Conservation (phyloP, 192 early-diverging fungal genomes). For the Entomortierella parvispora region DNA sequence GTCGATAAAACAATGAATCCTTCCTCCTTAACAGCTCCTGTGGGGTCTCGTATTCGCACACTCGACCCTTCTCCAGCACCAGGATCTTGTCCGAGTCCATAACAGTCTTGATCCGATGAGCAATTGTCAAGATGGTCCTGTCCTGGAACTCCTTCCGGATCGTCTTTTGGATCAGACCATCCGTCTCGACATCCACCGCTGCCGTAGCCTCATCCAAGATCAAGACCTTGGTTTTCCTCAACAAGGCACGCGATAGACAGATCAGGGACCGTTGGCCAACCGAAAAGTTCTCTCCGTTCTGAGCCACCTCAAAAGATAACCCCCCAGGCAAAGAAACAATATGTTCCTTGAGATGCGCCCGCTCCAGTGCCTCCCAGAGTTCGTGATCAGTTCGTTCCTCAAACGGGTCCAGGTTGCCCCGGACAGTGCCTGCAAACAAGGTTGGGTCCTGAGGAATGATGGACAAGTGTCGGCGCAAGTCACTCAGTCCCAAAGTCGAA, state of each 20-base stretch:
- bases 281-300: constrained; percentile 87
- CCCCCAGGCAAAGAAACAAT: constrained; percentile 68
- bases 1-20: constrained; percentile 28
- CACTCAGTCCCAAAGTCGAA: constrained; percentile 63
- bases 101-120: constrained; percentile 88
- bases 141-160: constrained; percentile 80
- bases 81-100: constrained; percentile 85
- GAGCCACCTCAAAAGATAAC: constrained; percentile 73
- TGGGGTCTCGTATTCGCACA: constrained; percentile 64
- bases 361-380: constrained; percentile 76
- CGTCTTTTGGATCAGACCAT: constrained; percentile 85
- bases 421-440: constrained; percentile 70
- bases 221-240: constrained; percentile 65
- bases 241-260: constrained; percentile 75
- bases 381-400: constrained; percentile 53
- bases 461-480: constrained; percentile 68
- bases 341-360: constrained; percentile 71
- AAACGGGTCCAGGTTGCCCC: constrained; percentile 67
- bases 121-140: constrained; percentile 88
- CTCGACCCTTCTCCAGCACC: constrained; percentile 58
- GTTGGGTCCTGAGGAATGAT: constrained; percentile 86
- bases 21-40: constrained; percentile 53
- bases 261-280: constrained; percentile 83
- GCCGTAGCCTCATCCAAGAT: constrained; percentile 59
- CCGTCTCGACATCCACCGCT: constrained; percentile 85